phyloP scores from a whole-genome alignment of 2,329 filamentous ascomycete species.

The Botrytis elliptica region DNA sequence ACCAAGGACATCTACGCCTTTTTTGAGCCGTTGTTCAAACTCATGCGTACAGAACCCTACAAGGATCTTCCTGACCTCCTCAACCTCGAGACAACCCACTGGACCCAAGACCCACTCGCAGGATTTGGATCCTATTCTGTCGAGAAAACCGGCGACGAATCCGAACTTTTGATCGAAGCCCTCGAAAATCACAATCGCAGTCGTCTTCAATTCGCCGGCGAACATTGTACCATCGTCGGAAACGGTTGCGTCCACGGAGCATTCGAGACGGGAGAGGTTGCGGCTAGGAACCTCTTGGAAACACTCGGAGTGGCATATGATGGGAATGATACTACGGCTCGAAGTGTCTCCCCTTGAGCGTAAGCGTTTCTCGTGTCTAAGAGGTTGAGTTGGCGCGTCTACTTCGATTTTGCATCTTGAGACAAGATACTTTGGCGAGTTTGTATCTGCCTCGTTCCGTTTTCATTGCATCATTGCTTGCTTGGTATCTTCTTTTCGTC shows the following conservation, averaged over 20 bases:
- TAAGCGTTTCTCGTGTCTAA: slow-evolving; percentile 13
- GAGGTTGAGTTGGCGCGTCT: background rate
- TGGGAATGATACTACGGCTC: slow-evolving; percentile 34
- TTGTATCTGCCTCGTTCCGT: background rate
- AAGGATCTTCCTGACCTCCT: slow-evolving; percentile 44
- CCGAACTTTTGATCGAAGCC: slow-evolving; percentile 40
- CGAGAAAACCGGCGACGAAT: slow-evolving; percentile 47
- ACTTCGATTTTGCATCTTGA: background rate
- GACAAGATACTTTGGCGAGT: background rate
- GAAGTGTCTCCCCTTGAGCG: slow-evolving; percentile 27
- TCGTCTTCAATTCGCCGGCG: slow-evolving; percentile 45
- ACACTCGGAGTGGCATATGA: slow-evolving; percentile 42
- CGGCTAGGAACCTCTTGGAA: slow-evolving; percentile 43
- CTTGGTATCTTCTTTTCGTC: background rate
- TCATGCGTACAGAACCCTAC: slow-evolving; percentile 46
- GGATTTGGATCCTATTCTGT: slow-evolving; percentile 47
- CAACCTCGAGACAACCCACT: slow-evolving; percentile 45
- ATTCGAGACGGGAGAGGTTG: slow-evolving; percentile 45
- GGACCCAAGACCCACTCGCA: slow-evolving; percentile 46
- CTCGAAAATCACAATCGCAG: slow-evolving; percentile 41
- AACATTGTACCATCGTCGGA: slow-evolving; percentile 43
- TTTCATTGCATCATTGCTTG: background rate
- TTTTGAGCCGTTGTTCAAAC: slow-evolving; percentile 46
- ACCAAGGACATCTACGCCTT: slow-evolving; percentile 42
- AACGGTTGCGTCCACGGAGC: slow-evolving; percentile 47